Evolutionary conservation across 768 basidiomycete genomes (phyloP).

Genomic region (Rubroboletus pulcherrimus): DNA sequence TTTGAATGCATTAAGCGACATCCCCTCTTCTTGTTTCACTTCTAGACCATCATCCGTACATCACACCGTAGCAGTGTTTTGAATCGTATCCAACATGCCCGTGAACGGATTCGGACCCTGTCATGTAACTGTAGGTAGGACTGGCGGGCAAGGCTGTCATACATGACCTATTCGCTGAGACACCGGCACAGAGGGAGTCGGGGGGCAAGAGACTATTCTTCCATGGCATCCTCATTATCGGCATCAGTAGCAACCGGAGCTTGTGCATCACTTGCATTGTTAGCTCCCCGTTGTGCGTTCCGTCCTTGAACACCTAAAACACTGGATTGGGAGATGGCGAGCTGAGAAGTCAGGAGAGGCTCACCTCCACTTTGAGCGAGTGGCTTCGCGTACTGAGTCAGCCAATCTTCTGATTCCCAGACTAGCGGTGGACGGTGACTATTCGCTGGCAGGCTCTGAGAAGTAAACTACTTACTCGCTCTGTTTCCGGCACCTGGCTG

Average conservation of each 20-base stretch:
- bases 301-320: constrained; percentile 53
- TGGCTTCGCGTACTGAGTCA: constrained; percentile 76
- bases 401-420: constrained; percentile 97
- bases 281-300: constrained; percentile 30
- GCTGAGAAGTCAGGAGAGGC: constrained; percentile 12
- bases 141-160: not conserved
- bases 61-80: constrained; percentile 2
- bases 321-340: not conserved
- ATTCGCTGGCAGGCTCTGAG: not conserved
- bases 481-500: constrained; percentile 65
- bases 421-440: constrained; percentile 44
- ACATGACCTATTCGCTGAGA: not conserved
- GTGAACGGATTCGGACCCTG: not conserved
- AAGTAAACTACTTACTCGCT: constrained; percentile 53
- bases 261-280: constrained; percentile 18
- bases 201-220: constrained; percentile 44
- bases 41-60: constrained; percentile 1
- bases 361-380: constrained; percentile 70
- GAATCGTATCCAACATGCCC: not conserved
- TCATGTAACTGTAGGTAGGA: not conserved
- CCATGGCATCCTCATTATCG: constrained; percentile 56
- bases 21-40: not conserved
- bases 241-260: constrained; percentile 29
- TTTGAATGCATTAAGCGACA: constrained; percentile 26
- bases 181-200: not conserved